These are phyloP conservation scores for Phlyctochytrium arcticum DNA, from an alignment of 192 early-diverging fungal species.

Conservation along the genomic window DNA sequence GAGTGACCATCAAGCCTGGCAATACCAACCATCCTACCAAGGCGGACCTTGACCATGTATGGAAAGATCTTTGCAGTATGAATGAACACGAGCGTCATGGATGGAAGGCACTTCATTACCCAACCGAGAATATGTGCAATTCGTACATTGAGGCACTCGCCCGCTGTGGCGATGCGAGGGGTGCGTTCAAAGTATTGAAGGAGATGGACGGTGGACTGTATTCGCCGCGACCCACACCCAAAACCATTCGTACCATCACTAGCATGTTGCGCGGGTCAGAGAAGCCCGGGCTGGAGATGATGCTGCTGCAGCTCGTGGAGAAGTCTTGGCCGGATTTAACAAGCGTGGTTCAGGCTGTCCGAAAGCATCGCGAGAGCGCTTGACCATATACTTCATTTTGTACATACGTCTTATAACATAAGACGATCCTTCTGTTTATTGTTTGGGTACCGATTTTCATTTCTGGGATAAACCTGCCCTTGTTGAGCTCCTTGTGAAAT, in stretches of 20 bases:
- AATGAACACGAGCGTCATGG: background rate
- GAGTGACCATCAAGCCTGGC: background rate
- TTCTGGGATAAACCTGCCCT: too few relatives aligned
- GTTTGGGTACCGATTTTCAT: too few relatives aligned
- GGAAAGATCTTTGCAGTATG: slow-evolving; percentile 4
- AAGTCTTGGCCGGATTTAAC: slow-evolving; percentile 5
- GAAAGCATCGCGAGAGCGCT: background rate
- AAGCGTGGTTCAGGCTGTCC: background rate
- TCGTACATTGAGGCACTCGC: slow-evolving; percentile 21
- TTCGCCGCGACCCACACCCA: slow-evolving; percentile 14
- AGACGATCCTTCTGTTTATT: too few relatives aligned
- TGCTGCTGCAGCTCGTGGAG: background rate
- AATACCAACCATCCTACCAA: too few relatives aligned
- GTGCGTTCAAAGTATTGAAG: slow-evolving; percentile 6
- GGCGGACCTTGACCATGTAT: background rate
- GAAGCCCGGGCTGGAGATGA: background rate
- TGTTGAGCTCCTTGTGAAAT: too few relatives aligned
- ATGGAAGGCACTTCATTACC: background rate
- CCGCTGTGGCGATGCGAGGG: background rate
- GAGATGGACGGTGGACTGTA: background rate
- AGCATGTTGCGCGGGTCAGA: background rate
- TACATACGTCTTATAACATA: too few relatives aligned
- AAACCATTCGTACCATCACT: slow-evolving; percentile 4
- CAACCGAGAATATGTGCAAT: slow-evolving; percentile 31
- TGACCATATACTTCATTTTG: too few relatives aligned